These are phyloP conservation scores for Vaccinium macrocarpon DNA, from an alignment of 148 eudicot species.

Conservation along the genomic window DNA sequence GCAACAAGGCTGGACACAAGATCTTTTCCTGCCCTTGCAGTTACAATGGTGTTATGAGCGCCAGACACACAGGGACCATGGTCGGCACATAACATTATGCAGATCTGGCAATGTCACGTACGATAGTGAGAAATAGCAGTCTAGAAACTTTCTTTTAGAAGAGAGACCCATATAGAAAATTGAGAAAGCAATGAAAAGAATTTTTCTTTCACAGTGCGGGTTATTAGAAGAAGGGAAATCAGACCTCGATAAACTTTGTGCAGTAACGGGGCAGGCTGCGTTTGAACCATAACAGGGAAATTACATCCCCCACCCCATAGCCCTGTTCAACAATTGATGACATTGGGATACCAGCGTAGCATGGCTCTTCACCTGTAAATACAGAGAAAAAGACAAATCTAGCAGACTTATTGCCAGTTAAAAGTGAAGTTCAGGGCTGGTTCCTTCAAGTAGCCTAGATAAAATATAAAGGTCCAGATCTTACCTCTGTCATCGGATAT, in stretches of 20 bases:
- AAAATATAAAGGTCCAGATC: slow-evolving; percentile 1
- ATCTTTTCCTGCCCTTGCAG: slow-evolving; percentile 99
- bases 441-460: background rate
- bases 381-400: slow-evolving; percentile 4
- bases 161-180: background rate
- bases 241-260: slow-evolving; percentile 91
- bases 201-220: background rate
- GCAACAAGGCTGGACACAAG: slow-evolving; percentile 95
- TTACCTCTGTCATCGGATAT: slow-evolving; percentile 95
- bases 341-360: slow-evolving; percentile 97
- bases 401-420: background rate
- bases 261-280: slow-evolving; percentile 98
- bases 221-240: background rate
- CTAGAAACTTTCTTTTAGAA: background rate
- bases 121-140: background rate
- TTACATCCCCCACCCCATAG: slow-evolving; percentile 90
- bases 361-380: slow-evolving; percentile 86
- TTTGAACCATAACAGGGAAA: slow-evolving; percentile 95
- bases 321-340: slow-evolving; percentile 93
- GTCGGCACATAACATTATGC: slow-evolving; percentile 96
- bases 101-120: slow-evolving; percentile 53
- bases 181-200: background rate
- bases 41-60: slow-evolving; percentile 95
- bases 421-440: background rate
- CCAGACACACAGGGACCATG: slow-evolving; percentile 99